These are phyloP conservation scores for Corymbia calophylla DNA, from an alignment of 441 rosid genomes.

Conservation along the genomic window DNA sequence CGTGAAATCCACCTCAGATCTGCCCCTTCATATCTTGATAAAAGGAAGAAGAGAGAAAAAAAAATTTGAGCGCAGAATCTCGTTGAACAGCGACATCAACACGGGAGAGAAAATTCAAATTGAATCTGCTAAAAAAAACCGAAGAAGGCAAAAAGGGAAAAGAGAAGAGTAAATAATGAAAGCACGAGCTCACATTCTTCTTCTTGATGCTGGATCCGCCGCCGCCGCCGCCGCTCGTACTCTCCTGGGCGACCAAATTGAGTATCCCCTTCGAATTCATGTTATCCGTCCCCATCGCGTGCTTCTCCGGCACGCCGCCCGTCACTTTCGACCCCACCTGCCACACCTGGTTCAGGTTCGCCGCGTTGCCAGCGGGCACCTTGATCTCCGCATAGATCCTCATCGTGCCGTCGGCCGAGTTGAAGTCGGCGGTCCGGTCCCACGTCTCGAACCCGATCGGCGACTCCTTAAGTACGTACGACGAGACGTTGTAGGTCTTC, in stretches of 20 bases:
- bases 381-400: slow-evolving; percentile 47
- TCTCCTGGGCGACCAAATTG: background rate
- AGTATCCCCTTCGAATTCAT: slow-evolving; percentile 11
- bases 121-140: background rate
- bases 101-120: background rate
- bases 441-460: slow-evolving; percentile 5
- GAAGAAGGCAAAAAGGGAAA: background rate
- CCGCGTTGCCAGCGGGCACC: slow-evolving; percentile 27
- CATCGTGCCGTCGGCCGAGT: slow-evolving; percentile 6
- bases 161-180: background rate
- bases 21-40: background rate
- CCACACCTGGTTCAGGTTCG: slow-evolving; percentile 69
- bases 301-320: slow-evolving; percentile 24
- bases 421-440: slow-evolving; percentile 11
- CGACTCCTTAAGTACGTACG: background rate
- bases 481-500: slow-evolving; percentile 10
- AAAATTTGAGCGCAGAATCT: background rate
- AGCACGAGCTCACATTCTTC: slow-evolving; percentile 34
- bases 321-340: slow-evolving; percentile 51
- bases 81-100: background rate
- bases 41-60: background rate
- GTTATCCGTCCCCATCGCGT: slow-evolving; percentile 20
- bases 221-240: background rate
- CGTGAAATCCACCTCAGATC: background rate
- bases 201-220: slow-evolving; percentile 20